Evolutionary conservation across 768 basidiomycete species (phyloP).

Genomic region (Chlorophyllum brunneum): DNA sequence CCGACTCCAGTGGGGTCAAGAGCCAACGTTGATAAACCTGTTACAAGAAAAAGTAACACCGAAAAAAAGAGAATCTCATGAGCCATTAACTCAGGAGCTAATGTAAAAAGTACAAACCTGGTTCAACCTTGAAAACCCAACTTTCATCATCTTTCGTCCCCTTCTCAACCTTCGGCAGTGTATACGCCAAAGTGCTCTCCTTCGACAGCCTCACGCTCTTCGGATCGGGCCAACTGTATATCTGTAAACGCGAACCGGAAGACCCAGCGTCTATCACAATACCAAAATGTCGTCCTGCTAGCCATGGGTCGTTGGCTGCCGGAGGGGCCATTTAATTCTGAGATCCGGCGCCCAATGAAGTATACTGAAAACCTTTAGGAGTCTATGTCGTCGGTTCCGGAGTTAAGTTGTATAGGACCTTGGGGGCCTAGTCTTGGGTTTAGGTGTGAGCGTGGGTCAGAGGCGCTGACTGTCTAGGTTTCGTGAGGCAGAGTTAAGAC

Average conservation of each 20-base stretch:
- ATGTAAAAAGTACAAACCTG: conserved; percentile 61
- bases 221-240: conserved; percentile 95
- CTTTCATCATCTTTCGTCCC: conserved; percentile 76
- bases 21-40: conserved; percentile 86
- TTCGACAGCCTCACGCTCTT: conserved; percentile 45
- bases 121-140: conserved; percentile 92
- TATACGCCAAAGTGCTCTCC: conserved; percentile 46
- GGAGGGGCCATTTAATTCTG: conserved; percentile 64
- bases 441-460: too few species aligned
- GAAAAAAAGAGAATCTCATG: not conserved
- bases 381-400: too few species aligned
- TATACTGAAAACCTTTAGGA: too few species aligned
- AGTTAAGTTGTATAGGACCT: too few species aligned
- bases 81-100: not conserved
- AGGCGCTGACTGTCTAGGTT: too few species aligned
- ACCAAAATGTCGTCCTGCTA: conserved; percentile 78
- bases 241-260: conserved; percentile 92
- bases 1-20: conserved; percentile 67
- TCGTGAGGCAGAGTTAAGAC: too few species aligned
- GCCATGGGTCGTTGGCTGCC: conserved; percentile 68
- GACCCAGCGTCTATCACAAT: conserved; percentile 98
- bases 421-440: too few species aligned
- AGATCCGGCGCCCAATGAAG: not conserved
- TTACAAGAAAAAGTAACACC: too few species aligned
- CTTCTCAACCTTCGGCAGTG: conserved; percentile 86